A percentile compares a stretch with the other conserved stretches of the same genome.
phyloP scores from a whole-genome alignment of 2,329 filamentous ascomycete species.

The Cladosporium phlei region DNA sequence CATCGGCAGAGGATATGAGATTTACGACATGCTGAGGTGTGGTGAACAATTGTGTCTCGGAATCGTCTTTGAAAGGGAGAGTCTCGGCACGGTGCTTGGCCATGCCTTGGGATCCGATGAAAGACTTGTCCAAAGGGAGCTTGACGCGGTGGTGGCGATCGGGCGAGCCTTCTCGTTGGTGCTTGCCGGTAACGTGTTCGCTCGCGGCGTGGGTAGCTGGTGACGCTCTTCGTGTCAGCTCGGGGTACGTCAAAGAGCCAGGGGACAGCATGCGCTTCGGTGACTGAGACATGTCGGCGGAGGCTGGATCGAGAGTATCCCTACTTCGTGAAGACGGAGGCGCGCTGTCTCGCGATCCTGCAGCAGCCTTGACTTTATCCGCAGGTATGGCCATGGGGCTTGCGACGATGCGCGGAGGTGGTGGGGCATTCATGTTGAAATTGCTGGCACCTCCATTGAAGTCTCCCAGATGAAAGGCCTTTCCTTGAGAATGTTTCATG shows the following conservation, averaged over 20 bases:
- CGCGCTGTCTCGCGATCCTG: constrained; percentile 32
- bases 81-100: constrained; percentile 42
- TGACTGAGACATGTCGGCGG: constrained; percentile 33
- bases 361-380: constrained; percentile 8
- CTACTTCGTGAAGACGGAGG: constrained; percentile 21
- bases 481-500: constrained; percentile 60
- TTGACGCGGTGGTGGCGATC: constrained; percentile 23
- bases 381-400: not conserved
- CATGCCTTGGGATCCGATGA: constrained; percentile 15
- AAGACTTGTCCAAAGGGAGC: constrained; percentile 26
- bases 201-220: constrained; percentile 39
- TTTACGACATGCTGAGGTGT: constrained; percentile 47
- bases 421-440: constrained; percentile 35
- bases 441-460: constrained; percentile 28
- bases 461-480: constrained; percentile 42
- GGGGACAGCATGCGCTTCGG: constrained; percentile 47
- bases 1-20: constrained; percentile 42
- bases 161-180: constrained; percentile 30
- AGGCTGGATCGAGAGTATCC: constrained; percentile 23
- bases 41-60: constrained; percentile 37
- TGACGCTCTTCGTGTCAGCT: constrained; percentile 43
- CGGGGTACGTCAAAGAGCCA: constrained; percentile 38
- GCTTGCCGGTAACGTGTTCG: constrained; percentile 29
- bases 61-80: constrained; percentile 34
- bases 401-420: constrained; percentile 5